Percentiles rank a stretch among this genome's conserved stretches.
phyloP scores from a whole-genome alignment of 2,329 filamentous ascomycete species.

The Dothideomycetes sp. region DNA sequence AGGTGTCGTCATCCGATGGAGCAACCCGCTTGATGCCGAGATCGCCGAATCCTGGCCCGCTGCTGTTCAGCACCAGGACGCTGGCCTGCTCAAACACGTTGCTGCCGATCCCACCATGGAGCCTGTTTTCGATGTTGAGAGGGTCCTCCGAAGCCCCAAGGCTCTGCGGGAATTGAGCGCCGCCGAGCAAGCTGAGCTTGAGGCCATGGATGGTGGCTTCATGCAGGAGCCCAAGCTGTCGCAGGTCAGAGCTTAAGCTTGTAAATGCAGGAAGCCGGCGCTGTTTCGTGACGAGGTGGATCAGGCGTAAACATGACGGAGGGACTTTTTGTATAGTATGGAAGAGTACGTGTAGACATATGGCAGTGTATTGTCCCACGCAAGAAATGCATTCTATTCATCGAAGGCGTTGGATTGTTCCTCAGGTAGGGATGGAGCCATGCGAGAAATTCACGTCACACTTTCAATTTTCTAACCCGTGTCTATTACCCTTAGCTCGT shows the following conservation, averaged over 20 bases:
- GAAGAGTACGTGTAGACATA: too few relatives aligned
- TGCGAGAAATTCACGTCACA: too few relatives aligned
- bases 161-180: neutral
- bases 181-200: neutral
- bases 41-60: slow-evolving; percentile 24
- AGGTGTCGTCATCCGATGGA: slow-evolving; percentile 23
- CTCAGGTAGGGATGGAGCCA: too few relatives aligned
- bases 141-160: neutral
- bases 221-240: neutral
- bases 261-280: neutral
- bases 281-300: too few relatives aligned
- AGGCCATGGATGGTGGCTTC: neutral
- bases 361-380: too few relatives aligned
- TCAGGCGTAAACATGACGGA: too few relatives aligned
- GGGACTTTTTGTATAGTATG: too few relatives aligned
- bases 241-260: neutral
- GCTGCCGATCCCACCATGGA: slow-evolving; percentile 6
- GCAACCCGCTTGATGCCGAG: slow-evolving; percentile 26
- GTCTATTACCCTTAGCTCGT: too few relatives aligned
- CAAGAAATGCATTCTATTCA: too few relatives aligned
- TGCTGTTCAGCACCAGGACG: slow-evolving; percentile 18
- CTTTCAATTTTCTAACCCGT: too few relatives aligned
- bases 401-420: too few relatives aligned
- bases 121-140: neutral
- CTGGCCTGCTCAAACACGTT: slow-evolving; percentile 18